Evolutionary conservation across 2,329 filamentous ascomycete genomes (phyloP).

Genomic region (Ceratocystis huliohia): DNA sequence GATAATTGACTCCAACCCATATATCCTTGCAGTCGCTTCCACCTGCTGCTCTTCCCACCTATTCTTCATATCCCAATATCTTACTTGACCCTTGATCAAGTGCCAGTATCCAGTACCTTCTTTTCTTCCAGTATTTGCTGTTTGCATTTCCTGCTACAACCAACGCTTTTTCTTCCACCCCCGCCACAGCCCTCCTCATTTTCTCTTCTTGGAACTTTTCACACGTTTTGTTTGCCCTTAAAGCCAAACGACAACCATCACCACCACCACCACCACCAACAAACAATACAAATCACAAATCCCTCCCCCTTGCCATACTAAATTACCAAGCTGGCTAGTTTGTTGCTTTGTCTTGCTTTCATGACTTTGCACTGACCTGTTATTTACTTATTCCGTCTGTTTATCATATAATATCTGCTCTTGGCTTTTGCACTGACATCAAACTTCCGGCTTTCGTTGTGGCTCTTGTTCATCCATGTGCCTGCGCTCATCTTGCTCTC

Average conservation of each 20-base stretch:
- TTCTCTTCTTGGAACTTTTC: neutral
- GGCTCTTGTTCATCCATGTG: slow-evolving; percentile 15
- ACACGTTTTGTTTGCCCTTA: neutral
- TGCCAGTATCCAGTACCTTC: neutral
- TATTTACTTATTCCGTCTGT: neutral
- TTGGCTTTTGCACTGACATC: slow-evolving; percentile 5
- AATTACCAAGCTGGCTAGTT: slow-evolving; percentile 1
- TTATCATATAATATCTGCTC: neutral
- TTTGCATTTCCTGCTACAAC: neutral
- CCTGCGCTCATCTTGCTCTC: slow-evolving; percentile 16
- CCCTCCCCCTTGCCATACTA: neutral
- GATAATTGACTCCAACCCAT: neutral
- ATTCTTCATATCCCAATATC: slow-evolving; percentile 9
- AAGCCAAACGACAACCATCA: neutral
- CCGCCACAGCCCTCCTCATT: neutral
- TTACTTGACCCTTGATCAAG: slow-evolving; percentile 1
- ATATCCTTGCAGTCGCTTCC: slow-evolving; percentile 1
- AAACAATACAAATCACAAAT: neutral
- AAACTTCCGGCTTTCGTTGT: slow-evolving; percentile 6
- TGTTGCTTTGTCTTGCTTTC: slow-evolving; percentile 6
- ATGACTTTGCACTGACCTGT: slow-evolving; percentile 5
- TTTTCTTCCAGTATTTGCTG: neutral
- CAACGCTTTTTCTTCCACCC: neutral
- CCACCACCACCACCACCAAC: neutral
- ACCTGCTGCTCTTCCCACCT: neutral